Evolutionary conservation across 2,329 filamentous ascomycete species (phyloP), one percentile per base, ranked within the genome.

Genomic region (Dryadomyces quercivorus): DNA sequence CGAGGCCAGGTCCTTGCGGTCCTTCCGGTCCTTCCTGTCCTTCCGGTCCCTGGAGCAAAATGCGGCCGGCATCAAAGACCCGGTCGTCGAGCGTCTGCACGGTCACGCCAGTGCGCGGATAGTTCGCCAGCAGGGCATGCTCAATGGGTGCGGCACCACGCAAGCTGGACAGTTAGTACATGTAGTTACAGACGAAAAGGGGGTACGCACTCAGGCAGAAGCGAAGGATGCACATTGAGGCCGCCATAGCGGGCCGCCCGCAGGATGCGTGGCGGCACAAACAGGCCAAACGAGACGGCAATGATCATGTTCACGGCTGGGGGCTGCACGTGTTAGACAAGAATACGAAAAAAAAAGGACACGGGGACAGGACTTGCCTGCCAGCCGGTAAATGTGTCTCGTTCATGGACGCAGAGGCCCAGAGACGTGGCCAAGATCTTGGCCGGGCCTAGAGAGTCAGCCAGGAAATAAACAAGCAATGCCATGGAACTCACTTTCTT

Each of bases 281-380:
- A 85, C 8, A 95, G 77, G 3, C 93, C 93, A 69, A 97, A 98
- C 0, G 93, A 97, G 5, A 97, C 93, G 50, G 91, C 91, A 48
- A 97, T 75, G 61, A 98, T 78, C 56, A 98, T 74, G 66, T 96
- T 90, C 60, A 82, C 81, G 21, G 51, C 34, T 3, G 51, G 72
- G 64, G 46, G 38, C 21, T 47, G 34, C 3, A 12, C 1, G 15
- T 57, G 52, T 51, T 13, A 36, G 42, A 62, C 55, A 52, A 62
- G 59, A 42, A 50, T 1, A n/a, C 54, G 42, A 2, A 42, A 31
- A 2, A 52, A 16, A 22, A 26, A 31, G 10, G 6, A 22, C 1
- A n/a, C 1, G 2, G 16, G 18, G 6, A 50, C 20, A 52, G 40
- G 3, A 10, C 8, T 67, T 70, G 88, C 84, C 62, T 80, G 73